Evolutionary conservation across 352 stramenopile species (phyloP), one percentile per base, ranked within the genome.

Genomic region (Phytopythium cucurbitacearum): DNA sequence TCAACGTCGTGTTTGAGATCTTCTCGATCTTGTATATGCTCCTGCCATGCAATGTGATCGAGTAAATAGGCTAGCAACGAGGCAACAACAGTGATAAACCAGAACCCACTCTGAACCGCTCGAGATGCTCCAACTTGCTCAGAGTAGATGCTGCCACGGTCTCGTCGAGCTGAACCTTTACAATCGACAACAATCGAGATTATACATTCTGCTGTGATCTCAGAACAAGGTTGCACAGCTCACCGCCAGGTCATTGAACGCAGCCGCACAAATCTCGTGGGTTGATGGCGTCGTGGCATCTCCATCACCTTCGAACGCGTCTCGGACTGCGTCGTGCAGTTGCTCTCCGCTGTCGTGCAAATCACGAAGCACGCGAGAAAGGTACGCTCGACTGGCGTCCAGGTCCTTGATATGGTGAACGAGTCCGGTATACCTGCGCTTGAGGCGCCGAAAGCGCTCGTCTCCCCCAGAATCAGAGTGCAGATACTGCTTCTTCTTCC

Each of bases 391-490:
- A 10, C 64, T 64, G 21, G 63, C 33, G 4, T 59, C 48, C 10
- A 67, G 53, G 16, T 66, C 58, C 11, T 62, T 37, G 15, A 83
- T 32, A 28, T 83, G 73, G 21, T 73, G 46, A 37, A 56, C 40
- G 12, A 79, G 53, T 21, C 50, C 39, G 0, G 38, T 52, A 45
- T 65, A 73, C 3, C 65, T 65, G 0, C 56, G 49, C 39, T 78
- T 62, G n/a, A 80, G 46, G 0, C 73, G 69, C 15, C 61, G 47
- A 53, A 73, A 80, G 4, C 71, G 71, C 13, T 51, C 67, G 36
- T 78, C 60, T 4, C 49, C 50, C 2, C 32, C 57, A 51, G 1
- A 28, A 28, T 28, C 21, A 28, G 21, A 28, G 21, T 28, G 21
- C 21, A 28, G 21, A 28, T 28, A 28, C 21, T 28, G 21, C 21